Evolutionary conservation across 257 asterid species (phyloP), one percentile per base, ranked within the genome.

Genomic region (Echium plantagineum): DNA sequence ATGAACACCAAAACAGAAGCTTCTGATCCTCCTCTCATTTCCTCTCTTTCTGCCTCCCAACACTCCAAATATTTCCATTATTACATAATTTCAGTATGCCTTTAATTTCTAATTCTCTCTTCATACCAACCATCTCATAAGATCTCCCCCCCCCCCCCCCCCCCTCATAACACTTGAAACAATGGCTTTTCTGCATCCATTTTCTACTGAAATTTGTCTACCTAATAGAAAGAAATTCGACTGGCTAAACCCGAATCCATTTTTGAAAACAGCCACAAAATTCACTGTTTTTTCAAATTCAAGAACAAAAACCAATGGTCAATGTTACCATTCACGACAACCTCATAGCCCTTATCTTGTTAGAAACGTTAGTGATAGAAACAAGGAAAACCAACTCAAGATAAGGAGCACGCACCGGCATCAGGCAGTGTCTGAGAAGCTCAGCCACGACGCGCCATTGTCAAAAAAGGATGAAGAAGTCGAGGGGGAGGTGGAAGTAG

Each of bases 401-500:
- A 64, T 64, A 53, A 35, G 32, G 35, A 26, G 26, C 0, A 56
- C 51, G 55, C 58, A 63, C 38, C 51, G 32, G 30, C 47, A 31
- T 26, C 49, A 42, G 74, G 60, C 71, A 47, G 58, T 69, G 15
- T 63, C 67, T 4, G 66, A 60, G 63, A 54, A 61, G 32, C 46
- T 49, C 24, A 58, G 65, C 18, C 63, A 62, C 17, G 68, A 63
- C 3, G 54, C 49, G 9, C 21, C 21, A 52, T 52, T 52, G 15
- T 17, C 55, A 3, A 93, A 24, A 24, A 24, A 24, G 26, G 26
- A 24, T 24, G 26, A 80, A 67, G 89, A 78, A 67, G 77, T 57
- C 52, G 61, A 46, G 47, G 82, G 28, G 16, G 58, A 73, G 61
- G 69, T 68, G 7, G 82, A 64, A 60, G 69, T 24, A 48, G 95